Conservation (phyloP, 768 basidiomycete species). For the Pulveroboletus sp. region DNA sequence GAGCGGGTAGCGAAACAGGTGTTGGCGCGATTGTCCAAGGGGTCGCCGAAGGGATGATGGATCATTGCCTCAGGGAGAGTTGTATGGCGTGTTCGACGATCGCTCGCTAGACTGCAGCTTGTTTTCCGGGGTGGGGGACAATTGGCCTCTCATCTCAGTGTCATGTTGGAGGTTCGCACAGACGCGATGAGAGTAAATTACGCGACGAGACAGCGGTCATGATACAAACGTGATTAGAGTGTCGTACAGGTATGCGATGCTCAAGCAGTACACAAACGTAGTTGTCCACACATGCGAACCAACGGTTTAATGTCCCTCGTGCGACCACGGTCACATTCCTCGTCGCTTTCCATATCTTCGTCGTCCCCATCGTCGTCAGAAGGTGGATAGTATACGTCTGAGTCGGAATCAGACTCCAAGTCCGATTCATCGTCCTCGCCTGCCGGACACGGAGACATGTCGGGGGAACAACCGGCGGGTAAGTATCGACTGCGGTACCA, state of each 20-base stretch:
- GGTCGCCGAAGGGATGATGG: not conserved
- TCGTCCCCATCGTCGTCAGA: constrained; percentile 20
- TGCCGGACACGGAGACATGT: constrained; percentile 16
- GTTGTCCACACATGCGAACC: constrained; percentile 27
- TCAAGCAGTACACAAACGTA: constrained; percentile 15
- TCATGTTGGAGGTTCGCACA: no score
- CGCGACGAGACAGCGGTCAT: no score
- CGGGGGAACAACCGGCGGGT: constrained; percentile 28
- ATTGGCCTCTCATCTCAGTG: no score
- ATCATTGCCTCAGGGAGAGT: no score
- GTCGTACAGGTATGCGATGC: no score
- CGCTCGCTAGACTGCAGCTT: no score
- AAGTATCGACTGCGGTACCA: constrained; percentile 70
- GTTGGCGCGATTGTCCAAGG: constrained; percentile 33
- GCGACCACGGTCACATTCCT: constrained; percentile 38
- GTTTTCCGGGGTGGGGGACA: no score
- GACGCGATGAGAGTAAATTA: no score
- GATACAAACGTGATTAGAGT: no score
- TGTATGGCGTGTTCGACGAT: no score
- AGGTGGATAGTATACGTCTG: constrained; percentile 28
- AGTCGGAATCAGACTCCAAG: constrained; percentile 18
- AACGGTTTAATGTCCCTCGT: constrained; percentile 38
- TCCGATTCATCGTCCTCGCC: constrained; percentile 37
- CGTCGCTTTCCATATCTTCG: constrained; percentile 36
- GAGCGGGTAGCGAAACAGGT: constrained; percentile 45